These are phyloP conservation scores for Debaryomyces castellii DNA, from an alignment of 805 yeast species.

Conservation along the genomic window DNA sequence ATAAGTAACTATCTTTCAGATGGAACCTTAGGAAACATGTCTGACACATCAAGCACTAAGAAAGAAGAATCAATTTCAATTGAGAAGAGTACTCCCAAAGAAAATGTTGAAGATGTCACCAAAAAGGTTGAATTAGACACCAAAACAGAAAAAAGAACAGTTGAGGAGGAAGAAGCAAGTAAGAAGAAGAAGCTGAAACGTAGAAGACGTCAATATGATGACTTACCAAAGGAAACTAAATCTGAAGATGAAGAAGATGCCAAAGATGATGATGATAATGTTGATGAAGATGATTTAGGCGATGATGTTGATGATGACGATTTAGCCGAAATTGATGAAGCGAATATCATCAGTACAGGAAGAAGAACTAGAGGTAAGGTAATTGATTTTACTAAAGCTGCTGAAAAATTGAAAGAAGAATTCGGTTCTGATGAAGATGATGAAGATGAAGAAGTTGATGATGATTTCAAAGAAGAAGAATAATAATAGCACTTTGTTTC, in stretches of 20 bases:
- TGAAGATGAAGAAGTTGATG: conserved; percentile 50
- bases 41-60: neutral
- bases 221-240: conserved; percentile 45
- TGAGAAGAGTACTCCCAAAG: conserved; percentile 12
- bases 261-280: conserved; percentile 47
- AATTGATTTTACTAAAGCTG: conserved; percentile 81
- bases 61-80: conserved; percentile 3
- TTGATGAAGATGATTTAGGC: conserved; percentile 43
- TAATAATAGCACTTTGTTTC: too few species aligned
- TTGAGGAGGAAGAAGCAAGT: conserved; percentile 8
- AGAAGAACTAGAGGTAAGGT: conserved; percentile 90
- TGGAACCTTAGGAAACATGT: neutral
- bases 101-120: conserved; percentile 3
- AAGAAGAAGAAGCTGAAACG: conserved; percentile 40
- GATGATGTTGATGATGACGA: conserved; percentile 69
- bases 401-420: conserved; percentile 62
- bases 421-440: conserved; percentile 37
- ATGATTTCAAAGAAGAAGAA: conserved; percentile 47
- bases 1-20: neutral
- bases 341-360: conserved; percentile 81
- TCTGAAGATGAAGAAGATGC: conserved; percentile 44
- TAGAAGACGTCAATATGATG: conserved; percentile 58
- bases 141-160: conserved; percentile 2
- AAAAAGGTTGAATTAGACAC: neutral
- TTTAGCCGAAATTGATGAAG: conserved; percentile 72